Base-by-base conservation (phyloP, 495 filamentous ascomycete genomes). In the Xylaria telfairii region DNA sequence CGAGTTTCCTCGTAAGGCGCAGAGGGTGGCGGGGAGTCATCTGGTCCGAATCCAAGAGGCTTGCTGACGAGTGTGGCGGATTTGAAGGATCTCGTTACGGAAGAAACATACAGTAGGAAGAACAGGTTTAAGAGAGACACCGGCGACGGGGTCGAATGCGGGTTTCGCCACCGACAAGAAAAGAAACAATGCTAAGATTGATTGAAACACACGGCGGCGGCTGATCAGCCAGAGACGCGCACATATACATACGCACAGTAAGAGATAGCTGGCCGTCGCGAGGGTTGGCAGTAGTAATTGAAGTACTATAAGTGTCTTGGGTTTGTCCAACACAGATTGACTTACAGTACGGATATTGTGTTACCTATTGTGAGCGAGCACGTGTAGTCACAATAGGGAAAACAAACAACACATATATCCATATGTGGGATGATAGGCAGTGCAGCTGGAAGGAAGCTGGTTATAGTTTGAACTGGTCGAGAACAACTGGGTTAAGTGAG, bases 191-290 rank as follows among this genome's bases (percentile, higher is more conserved):
- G 66, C 10, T 24, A 53, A 32, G 1, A 44, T 54, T 37, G 1
- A 44, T 54, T 37, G 67, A 61, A 60, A 63, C 41, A 61, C 57
- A 46, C 30, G 60, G n/a, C 10, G 24, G 67, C 47, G 59, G 67
- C 57, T 53, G 67, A 53, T 26, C 30, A 51, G 42, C 56, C 26
- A 24, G 30, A 61, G 32, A n/a, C 8, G 30, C n/a, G 24, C 21
- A 42, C 67, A 41, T 32, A 60, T 24, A 67, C 34, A 28, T 41
- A 65, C 53, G 28, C 26, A 41, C 44, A 41, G 32, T 24, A 62
- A 15, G 41, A 34, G n/a, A 46, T 3, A 46, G 30, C 30, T 2
- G 19, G 56, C 17, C 13, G 66, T 10, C 13, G 26, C 34, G 41
- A 47, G 53, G 39, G 54, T 37, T 28, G 41, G 24, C 26, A 6